Evolutionary conservation across 1,139 yeast genomes (phyloP).

Genomic region (Yamadazyma taylorii): DNA sequence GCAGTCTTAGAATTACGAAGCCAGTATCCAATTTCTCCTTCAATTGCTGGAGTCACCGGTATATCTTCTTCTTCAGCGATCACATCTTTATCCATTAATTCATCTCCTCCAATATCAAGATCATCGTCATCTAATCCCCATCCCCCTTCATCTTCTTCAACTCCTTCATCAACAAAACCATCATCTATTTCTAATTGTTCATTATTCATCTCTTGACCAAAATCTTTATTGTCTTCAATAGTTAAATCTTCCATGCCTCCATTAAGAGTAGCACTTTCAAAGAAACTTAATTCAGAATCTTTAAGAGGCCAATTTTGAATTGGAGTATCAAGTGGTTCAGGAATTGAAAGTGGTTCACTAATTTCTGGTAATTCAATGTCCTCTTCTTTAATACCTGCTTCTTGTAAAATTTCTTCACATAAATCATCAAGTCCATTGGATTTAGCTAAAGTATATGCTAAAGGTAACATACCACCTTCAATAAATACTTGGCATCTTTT

Average conservation of each 20-base stretch:
- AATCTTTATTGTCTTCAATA: constrained; percentile 43
- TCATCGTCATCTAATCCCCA: constrained; percentile 32
- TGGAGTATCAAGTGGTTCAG: constrained; percentile 48
- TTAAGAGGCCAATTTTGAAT: constrained; percentile 79
- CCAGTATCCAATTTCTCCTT: constrained; percentile 78
- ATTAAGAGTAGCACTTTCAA: constrained; percentile 73
- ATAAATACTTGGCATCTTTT: constrained; percentile 75
- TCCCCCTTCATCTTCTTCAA: constrained; percentile 37
- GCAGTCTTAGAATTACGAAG: constrained; percentile 86
- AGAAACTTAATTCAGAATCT: constrained; percentile 70
- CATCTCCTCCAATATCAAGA: constrained; percentile 27
- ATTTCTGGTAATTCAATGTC: constrained; percentile 67
- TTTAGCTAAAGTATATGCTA: constrained; percentile 93
- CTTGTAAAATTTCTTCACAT: constrained; percentile 69
- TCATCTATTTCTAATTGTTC: constrained; percentile 33
- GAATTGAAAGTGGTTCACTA: constrained; percentile 42
- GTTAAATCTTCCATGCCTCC: constrained; percentile 73
- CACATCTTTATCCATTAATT: constrained; percentile 26
- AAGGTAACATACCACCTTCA: constrained; percentile 78
- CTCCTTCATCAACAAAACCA: constrained; percentile 59
- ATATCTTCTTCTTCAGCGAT: constrained; percentile 16
- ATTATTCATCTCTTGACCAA: constrained; percentile 14
- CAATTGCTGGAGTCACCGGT: constrained; percentile 29
- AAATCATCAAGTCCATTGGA: constrained; percentile 76
- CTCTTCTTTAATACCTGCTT: constrained; percentile 64